Base-by-base conservation (phyloP, 139 green algal genomes). In the Coelastrella sp. region DNA sequence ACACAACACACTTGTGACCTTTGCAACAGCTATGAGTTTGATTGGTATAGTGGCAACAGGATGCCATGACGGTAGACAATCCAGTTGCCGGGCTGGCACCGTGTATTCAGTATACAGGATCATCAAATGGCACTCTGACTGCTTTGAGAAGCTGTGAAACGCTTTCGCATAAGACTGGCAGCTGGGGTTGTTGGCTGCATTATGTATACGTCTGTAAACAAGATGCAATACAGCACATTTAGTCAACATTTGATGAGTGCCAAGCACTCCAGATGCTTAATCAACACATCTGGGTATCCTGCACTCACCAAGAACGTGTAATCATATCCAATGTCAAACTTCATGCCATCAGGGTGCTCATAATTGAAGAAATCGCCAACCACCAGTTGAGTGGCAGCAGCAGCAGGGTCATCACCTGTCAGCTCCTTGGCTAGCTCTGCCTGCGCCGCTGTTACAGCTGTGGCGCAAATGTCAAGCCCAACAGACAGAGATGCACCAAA, bases 301-400 rank as follows among this genome's bases (percentile, higher is more conserved):
- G 35, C 35, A 10, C 79, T 85, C 79, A 85, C 79, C 79, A 87
- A 19, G 82, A 87, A 87, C 12, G 82, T 87, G 82, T 87, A 87
- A 61, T 87, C 82, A 59, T 87, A 87, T 15, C 82, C 82, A 49
- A 78, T 25, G 20, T 87, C 63, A 78, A 87, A 87, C 7, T 12
- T 68, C 24, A 17, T 12, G 19, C 24, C 61, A 14, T 73, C 49
- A 17, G 35, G 5, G 24, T 57, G 14, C 81, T 27, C 19, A 61
- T 78, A 78, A 8, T 0, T 87, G 27, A 87, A 87, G 25, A 87
- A 87, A 17, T 87, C 82, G 0, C 11, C 82, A 19, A 87, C 82
- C 14, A 74, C 7, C 25, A 76, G 27, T 24, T 78, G 61, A 61
- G 17, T 22, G 8, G 57, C 57, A 22, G 79, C 79, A 57, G 78